These are phyloP conservation scores for Leavenworthia alabamica DNA, from an alignment of 345 rosid species.

Conservation along the genomic window DNA sequence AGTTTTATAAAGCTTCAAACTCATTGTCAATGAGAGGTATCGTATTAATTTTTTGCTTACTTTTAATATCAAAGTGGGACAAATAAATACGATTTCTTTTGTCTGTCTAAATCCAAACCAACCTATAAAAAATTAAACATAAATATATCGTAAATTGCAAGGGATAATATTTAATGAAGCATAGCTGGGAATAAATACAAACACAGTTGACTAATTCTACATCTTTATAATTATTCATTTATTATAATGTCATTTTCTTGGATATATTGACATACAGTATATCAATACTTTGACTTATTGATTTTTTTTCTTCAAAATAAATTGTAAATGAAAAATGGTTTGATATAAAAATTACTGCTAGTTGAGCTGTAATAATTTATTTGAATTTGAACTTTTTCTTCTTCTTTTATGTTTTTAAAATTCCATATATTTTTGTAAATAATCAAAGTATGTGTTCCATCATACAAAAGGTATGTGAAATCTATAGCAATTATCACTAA, in stretches of 20 bases:
- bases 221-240: not conserved
- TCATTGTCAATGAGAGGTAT: not conserved
- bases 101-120: conserved; percentile 3
- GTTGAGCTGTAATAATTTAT: too few species aligned
- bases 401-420: too few species aligned
- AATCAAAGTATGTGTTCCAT: too few species aligned
- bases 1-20: not conserved
- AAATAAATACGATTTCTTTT: not conserved
- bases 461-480: too few species aligned
- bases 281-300: conserved; percentile 3
- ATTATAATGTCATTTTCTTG: not conserved
- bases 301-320: not conserved
- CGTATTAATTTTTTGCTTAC: not conserved
- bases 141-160: not conserved
- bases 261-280: not conserved
- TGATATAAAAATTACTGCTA: too few species aligned
- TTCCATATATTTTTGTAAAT: too few species aligned
- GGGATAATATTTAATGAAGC: not conserved
- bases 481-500: too few species aligned
- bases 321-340: too few species aligned
- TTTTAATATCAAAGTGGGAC: not conserved
- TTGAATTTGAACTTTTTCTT: too few species aligned
- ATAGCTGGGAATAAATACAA: not conserved
- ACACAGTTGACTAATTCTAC: conserved; percentile 18
- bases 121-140: not conserved